Conservation (phyloP, 2,329 filamentous ascomycete genomes). For the Blastomyces percursus region DNA sequence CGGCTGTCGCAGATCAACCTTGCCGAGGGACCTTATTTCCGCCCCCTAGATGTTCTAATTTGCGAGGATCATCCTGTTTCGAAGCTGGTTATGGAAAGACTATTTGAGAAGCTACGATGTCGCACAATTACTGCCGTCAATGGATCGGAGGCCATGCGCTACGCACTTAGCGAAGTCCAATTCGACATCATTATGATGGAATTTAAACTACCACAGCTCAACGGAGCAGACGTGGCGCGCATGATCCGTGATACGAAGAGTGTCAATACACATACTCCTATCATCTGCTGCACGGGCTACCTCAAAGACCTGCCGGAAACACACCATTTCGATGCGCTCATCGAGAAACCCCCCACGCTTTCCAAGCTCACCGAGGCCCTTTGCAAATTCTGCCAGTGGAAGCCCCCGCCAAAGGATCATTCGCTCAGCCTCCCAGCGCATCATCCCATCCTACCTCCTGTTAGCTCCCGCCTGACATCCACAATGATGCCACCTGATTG, state of each 20-base stretch:
- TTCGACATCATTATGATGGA: slow-evolving; percentile 99
- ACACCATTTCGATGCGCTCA: slow-evolving; percentile 88
- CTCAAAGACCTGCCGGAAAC: slow-evolving; percentile 92
- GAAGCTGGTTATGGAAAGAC: slow-evolving; percentile 95
- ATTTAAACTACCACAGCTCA: slow-evolving; percentile 89
- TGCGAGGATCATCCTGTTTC: slow-evolving; percentile 98
- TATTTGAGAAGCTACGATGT: slow-evolving; percentile 89
- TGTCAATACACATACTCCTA: slow-evolving; percentile 84
- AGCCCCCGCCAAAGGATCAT: slow-evolving; percentile 56
- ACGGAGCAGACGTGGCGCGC: slow-evolving; percentile 84
- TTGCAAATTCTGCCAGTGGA: slow-evolving; percentile 85
- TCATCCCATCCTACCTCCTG: slow-evolving; percentile 41
- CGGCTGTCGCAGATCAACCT: slow-evolving; percentile 85
- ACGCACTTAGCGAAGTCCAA: slow-evolving; percentile 92
- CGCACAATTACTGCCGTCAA: slow-evolving; percentile 86
- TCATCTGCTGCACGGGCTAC: slow-evolving; percentile 93
- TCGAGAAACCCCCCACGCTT: slow-evolving; percentile 92
- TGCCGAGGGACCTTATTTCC: slow-evolving; percentile 72
- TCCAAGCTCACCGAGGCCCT: slow-evolving; percentile 84
- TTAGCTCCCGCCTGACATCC: slow-evolving; percentile 45
- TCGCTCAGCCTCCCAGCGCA: slow-evolving; percentile 42
- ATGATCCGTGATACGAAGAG: slow-evolving; percentile 98
- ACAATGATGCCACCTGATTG: slow-evolving; percentile 55
- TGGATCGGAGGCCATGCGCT: slow-evolving; percentile 82
- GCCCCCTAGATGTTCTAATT: slow-evolving; percentile 85